Evolutionary conservation across 2,329 filamentous ascomycete species (phyloP), one percentile per base, ranked within the genome.

Genomic region (Sporothrix euskadiensis): DNA sequence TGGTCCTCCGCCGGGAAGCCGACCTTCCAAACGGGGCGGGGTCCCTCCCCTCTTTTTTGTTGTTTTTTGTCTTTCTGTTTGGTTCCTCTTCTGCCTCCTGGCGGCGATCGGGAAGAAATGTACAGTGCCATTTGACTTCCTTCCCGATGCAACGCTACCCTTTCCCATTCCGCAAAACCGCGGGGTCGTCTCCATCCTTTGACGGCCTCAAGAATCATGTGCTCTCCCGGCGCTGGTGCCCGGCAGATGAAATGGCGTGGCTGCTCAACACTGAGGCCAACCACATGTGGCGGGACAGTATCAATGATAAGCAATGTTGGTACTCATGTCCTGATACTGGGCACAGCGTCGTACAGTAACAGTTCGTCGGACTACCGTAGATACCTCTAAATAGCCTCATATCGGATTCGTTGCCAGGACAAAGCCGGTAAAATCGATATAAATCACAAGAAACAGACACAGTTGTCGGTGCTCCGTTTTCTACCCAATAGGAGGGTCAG

Each of bases 121-220:
- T 56, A 7, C 52, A 22, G 22, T 44, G 19, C 39, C n/a, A 19
- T 35, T 35, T 2, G 35, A 35, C 61, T 66, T 47, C 61, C n/a
- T 66, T 49, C 22, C 39, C n/a, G n/a, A 66, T 66, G 39, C 61
- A 47, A 47, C 22, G 39, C 39, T 66, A 39, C 57, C 44, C 44
- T 19, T 47, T 30, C 16, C 14, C n/a, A 19, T 16, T 65, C n/a
- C 39, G n/a, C 61, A 47, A 19, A 14, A 26, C 39, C 61, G 59
- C 35, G 59, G 59, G 35, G 19, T 65, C 44, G 44, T 56, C 39
- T 44, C 39, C 35, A 47, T 65, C 14, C 22, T 56, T 19, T 7
- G 14, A 22, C 3, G 52, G n/a, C 16, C 39, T 65, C 44, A 22
- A 44, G 26, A 16, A 30, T 41, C 39, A 47, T 44, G 61, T 44